Base-by-base conservation (phyloP, 768 basidiomycete genomes). In the Chalciporus chontae region DNA sequence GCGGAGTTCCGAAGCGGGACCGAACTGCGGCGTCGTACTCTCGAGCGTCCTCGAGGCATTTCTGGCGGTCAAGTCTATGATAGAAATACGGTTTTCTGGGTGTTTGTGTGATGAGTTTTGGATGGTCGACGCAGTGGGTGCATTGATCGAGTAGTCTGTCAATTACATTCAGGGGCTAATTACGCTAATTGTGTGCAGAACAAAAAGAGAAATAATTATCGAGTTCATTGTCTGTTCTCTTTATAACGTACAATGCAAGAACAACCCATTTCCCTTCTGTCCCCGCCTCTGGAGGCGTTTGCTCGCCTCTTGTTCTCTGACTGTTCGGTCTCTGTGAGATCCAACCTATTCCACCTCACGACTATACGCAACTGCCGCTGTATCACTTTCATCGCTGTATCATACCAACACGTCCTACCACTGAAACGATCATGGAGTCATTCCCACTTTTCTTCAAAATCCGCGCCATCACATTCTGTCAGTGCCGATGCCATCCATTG, bases 381-480 rank as follows among this genome's bases (percentile, higher is more conserved):
- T 24, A 24, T 4, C 24, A 26, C 26, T 6, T 26, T 26, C 26
- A 26, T 4, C 26, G 7, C 15, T 41, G 18, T 26, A 10, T 14
- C 27, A n/a, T n/a, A n/a, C n/a, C 39, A 9, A 32, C 41, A 23
- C 36, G 24, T 31, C 42, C 18, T 21, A 23, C 34, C 34, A 36
- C 15, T 36, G 34, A 15, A 10, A 24, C 15, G 8, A 47, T 31
- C 39, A 66, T 69, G 67, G 62, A 71, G 24, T 62, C 58, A 0
- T 68, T 66, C 29, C 66, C 63, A 3, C 40, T 53, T 21, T 70
- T 70, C 45, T 65, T 67, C 14, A 67, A 38, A 52, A 52, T 69
- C 26, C 66, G 67, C 18, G 57, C 59, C 32, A 32, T 58, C 40
- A 43, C 67, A 13, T 70, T 69, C 53, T 45, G 67, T n/a, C n/a